A percentile compares a stretch with the other conserved stretches of the same genome.
Conservation (phyloP, 768 basidiomycete genomes). For the Boletus pseudo-olivaceus region DNA sequence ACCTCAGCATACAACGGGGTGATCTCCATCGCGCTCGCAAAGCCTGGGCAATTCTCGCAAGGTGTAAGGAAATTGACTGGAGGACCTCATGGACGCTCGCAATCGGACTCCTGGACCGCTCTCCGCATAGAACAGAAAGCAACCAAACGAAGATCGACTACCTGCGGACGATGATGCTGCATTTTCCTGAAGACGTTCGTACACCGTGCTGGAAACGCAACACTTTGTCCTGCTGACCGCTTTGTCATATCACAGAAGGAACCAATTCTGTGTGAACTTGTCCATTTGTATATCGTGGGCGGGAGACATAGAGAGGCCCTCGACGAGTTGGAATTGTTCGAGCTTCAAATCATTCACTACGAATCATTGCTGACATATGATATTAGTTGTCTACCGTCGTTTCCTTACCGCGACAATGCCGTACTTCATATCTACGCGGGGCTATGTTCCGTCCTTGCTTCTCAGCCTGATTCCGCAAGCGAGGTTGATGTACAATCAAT, state of each 20-base stretch:
- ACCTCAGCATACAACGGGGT: slow-evolving; percentile 63
- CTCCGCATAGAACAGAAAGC: slow-evolving; percentile 26
- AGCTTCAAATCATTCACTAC: slow-evolving; percentile 8
- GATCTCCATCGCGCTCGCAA: slow-evolving; percentile 61
- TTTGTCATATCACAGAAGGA: slow-evolving; percentile 51
- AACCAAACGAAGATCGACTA: slow-evolving; percentile 49
- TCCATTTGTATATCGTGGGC: slow-evolving; percentile 59
- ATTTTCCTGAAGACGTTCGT: slow-evolving; percentile 61
- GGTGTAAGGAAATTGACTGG: slow-evolving; percentile 80
- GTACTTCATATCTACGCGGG: slow-evolving; percentile 82
- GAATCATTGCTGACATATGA: neutral
- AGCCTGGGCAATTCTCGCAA: slow-evolving; percentile 71
- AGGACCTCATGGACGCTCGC: slow-evolving; percentile 65
- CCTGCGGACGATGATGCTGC: slow-evolving; percentile 68
- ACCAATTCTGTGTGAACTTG: slow-evolving; percentile 68
- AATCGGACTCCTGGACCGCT: slow-evolving; percentile 49
- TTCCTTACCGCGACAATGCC: slow-evolving; percentile 82
- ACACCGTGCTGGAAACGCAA: neutral
- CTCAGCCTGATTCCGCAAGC: slow-evolving; percentile 33
- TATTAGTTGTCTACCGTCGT: slow-evolving; percentile 76
- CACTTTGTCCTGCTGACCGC: slow-evolving; percentile 11
- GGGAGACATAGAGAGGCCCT: slow-evolving; percentile 65
- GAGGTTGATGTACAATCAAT: slow-evolving; percentile 5
- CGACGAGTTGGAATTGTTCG: slow-evolving; percentile 83
- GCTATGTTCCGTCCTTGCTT: slow-evolving; percentile 62